Evolutionary conservation across 1,284 basidiomycete genomes (phyloP), one percentile per base, ranked within the genome.

Genomic region (Tilletia setariae): DNA sequence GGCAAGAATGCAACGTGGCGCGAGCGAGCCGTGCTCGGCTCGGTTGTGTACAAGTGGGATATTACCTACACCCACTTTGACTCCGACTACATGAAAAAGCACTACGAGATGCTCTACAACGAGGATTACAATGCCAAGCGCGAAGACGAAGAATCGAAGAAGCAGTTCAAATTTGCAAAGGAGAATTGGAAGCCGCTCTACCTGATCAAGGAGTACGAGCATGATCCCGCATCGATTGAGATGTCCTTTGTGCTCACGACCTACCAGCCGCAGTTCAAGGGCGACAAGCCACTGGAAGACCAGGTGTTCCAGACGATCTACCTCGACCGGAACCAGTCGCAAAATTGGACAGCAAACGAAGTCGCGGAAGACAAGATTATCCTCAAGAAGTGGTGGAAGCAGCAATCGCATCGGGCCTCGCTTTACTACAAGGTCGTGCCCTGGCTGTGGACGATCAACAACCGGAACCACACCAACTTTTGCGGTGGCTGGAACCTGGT

Each of bases 231-330:
- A 42, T 86, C 87, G 82, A 85, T 89, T 69, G 88, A 89, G 78
- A 89, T 89, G 88, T 87, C 85, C 74, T 88, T 88, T 76, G 77
- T 79, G 65, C 35, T 78, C 62, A 87, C 87, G 11, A 84, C 86
- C 72, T 89, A 88, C 73, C 88, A 88, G 77, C 85, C 86, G 2
- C 87, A 85, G 69, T 85, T 85, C 86, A 70, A 76, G 21, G 74
- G 68, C 2, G 64, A 69, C 13, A 67, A 73, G 1, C 74, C 77
- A 0, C 73, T 85, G 32, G 77, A 84, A 66, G 70, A 84, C 67
- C 87, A 88, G 74, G 85, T 88, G n/a, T 89, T 88, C 80, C 87
- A 89, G 81, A 89, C 88, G 11, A 88, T 89, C 75, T 89, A 88
- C 79, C 84, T 89, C 23, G 86, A 89, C 78, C 84, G 86, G 35